phyloP scores from a whole-genome alignment of 345 rosid genomes.

The Chamaenerion angustifolium region DNA sequence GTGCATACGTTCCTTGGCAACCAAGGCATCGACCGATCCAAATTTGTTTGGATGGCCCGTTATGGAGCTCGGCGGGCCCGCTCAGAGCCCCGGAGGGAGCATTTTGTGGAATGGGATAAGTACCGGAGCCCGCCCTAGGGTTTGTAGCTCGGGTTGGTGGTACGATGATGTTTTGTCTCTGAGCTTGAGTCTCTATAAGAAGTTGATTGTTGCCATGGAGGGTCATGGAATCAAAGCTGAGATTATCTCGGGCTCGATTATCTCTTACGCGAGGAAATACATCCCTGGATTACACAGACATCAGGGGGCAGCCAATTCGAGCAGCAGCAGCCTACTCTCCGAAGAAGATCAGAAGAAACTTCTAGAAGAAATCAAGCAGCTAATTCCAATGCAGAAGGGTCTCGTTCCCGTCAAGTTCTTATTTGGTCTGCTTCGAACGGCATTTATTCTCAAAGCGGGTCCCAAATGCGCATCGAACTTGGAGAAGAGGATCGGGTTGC shows the following conservation, averaged over 20 bases:
- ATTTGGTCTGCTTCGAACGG: constrained; percentile 71
- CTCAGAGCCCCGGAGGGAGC: constrained; percentile 97
- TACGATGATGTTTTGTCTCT: constrained; percentile 73
- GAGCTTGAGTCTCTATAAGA: constrained; percentile 63
- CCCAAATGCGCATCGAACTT: constrained; percentile 46
- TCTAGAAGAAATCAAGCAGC: constrained; percentile 57
- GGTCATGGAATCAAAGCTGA: constrained; percentile 67
- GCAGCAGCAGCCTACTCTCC: constrained; percentile 43
- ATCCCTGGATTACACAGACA: constrained; percentile 76
- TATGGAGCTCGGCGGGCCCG: constrained; percentile 78
- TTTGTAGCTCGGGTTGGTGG: constrained; percentile 87
- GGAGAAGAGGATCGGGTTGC: constrained; percentile 88
- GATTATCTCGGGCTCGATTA: constrained; percentile 60
- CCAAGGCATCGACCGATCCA: constrained; percentile 70
- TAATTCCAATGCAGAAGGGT: constrained; percentile 73
- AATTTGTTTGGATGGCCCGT: constrained; percentile 90
- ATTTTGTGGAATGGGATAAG: constrained; percentile 97
- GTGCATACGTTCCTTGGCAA: constrained; percentile 69
- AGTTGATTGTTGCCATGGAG: constrained; percentile 62
- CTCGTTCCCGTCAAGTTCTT: constrained; percentile 67
- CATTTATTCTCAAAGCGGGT: constrained; percentile 61
- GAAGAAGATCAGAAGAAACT: constrained; percentile 80
- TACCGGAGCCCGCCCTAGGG: constrained; percentile 76
- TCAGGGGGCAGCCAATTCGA: constrained; percentile 45
- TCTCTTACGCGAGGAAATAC: constrained; percentile 60